Evolutionary conservation across 495 filamentous ascomycete species (phyloP).

Genomic region (Penicillium psychrofluorescens): DNA sequence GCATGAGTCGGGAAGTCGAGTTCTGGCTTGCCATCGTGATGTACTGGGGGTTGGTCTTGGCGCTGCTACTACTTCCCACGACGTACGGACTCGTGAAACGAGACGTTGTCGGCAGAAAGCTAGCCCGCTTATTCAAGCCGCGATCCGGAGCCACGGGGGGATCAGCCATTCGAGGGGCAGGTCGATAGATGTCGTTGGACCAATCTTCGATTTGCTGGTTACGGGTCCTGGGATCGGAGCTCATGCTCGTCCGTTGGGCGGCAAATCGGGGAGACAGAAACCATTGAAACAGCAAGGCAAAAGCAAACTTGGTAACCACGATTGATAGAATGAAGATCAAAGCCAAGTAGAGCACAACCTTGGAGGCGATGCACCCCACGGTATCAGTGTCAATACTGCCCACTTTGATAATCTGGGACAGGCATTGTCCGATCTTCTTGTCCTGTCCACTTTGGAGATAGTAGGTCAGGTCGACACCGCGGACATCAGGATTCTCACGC

Average conservation of each 20-base stretch:
- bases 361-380: conserved; percentile 93
- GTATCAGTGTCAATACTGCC: conserved; percentile 94
- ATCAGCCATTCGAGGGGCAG: conserved; percentile 73
- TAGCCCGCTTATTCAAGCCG: conserved; percentile 65
- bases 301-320: conserved; percentile 75
- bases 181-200: conserved; percentile 94
- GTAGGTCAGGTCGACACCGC: conserved; percentile 86
- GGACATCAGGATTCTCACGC: conserved; percentile 64
- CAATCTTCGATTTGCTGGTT: conserved; percentile 96
- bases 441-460: conserved; percentile 70
- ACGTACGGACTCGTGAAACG: conserved; percentile 93
- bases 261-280: conserved; percentile 79
- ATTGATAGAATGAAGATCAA: conserved; percentile 89
- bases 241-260: conserved; percentile 64
- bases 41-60: conserved; percentile 48
- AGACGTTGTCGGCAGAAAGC: conserved; percentile 75
- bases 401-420: conserved; percentile 89
- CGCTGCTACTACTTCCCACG: conserved; percentile 43
- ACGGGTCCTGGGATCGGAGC: conserved; percentile 65
- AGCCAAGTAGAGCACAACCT: conserved; percentile 94
- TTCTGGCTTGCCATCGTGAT: conserved; percentile 97
- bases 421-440: conserved; percentile 75
- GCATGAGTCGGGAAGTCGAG: conserved; percentile 65
- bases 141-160: conserved; percentile 53
- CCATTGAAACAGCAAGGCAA: conserved; percentile 95